Conservation (phyloP, 106 monocot species). For the Triglochin maritima region DNA sequence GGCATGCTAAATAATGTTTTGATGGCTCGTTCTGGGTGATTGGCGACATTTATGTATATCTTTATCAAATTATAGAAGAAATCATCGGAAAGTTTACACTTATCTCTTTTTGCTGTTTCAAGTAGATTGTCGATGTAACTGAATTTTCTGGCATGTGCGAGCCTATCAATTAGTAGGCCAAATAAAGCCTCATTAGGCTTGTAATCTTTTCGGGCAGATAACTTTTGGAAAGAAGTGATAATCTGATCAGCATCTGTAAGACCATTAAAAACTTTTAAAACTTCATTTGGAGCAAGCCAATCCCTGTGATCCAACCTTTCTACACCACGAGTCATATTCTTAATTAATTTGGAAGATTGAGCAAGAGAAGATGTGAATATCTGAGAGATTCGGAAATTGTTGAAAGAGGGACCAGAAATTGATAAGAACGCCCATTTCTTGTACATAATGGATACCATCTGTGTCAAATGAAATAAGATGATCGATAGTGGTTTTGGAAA, state of each 20-base stretch:
- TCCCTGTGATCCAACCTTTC: slow-evolving; percentile 59
- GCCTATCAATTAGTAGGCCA: slow-evolving; percentile 37
- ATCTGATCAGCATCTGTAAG: slow-evolving; percentile 44
- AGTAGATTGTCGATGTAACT: slow-evolving; percentile 38
- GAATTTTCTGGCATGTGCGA: slow-evolving; percentile 42
- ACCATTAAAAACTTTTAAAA: slow-evolving; percentile 53
- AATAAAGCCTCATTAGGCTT: slow-evolving; percentile 71
- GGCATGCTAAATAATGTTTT: slow-evolving; percentile 53
- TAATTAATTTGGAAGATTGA: slow-evolving; percentile 11
- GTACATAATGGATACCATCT: too few species aligned
- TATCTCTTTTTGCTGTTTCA: slow-evolving; percentile 40
- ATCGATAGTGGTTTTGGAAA: too few species aligned
- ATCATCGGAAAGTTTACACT: slow-evolving; percentile 50
- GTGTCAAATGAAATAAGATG: too few species aligned
- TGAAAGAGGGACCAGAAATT: too few species aligned
- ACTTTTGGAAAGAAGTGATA: slow-evolving; percentile 33
- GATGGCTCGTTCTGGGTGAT: slow-evolving; percentile 51
- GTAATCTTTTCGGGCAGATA: slow-evolving; percentile 48
- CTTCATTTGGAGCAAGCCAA: slow-evolving; percentile 84
- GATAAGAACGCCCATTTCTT: too few species aligned
- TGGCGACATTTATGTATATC: slow-evolving; percentile 57
- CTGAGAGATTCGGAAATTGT: background rate
- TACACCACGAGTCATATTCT: slow-evolving; percentile 42
- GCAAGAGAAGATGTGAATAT: slow-evolving; percentile 16
- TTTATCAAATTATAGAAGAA: slow-evolving; percentile 78